phyloP scores from a whole-genome alignment of 2,329 filamentous ascomycete genomes.

The Botrytis cinerea region DNA sequence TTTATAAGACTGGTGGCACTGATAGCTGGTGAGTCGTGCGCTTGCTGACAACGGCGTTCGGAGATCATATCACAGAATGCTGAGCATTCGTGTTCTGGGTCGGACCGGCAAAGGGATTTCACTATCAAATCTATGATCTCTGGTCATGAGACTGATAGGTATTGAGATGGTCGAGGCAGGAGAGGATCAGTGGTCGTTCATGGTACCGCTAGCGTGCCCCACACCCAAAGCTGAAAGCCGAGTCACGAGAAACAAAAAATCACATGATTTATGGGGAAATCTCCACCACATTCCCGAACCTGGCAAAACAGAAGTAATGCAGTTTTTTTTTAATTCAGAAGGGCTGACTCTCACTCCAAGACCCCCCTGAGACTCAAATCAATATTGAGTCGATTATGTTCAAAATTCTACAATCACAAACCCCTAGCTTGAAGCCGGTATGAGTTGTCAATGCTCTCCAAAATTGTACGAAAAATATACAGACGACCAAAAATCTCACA shows the following conservation, averaged over 20 bases:
- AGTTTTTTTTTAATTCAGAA: background rate
- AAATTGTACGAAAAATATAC: background rate
- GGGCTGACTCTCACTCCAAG: background rate
- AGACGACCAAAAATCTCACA: background rate
- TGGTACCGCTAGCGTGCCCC: too few species aligned
- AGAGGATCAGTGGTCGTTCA: background rate
- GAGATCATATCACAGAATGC: background rate
- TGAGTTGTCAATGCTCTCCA: background rate
- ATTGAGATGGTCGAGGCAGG: background rate
- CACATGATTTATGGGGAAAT: background rate
- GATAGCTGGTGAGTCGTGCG: background rate
- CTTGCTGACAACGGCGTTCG: background rate
- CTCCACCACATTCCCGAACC: background rate
- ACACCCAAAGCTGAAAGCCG: background rate
- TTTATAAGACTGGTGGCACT: background rate
- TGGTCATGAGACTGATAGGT: too few species aligned
- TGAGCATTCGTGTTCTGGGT: background rate
- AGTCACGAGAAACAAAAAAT: background rate
- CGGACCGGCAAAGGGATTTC: background rate
- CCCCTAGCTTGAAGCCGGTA: background rate
- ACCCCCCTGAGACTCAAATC: background rate
- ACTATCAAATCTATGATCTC: background rate
- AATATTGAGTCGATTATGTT: background rate
- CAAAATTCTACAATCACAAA: background rate
- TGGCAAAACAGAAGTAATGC: background rate